Evolutionary conservation across 2,329 filamentous ascomycete species (phyloP), one percentile per base, ranked within the genome.

Genomic region (Pyrenophora seminiperda): DNA sequence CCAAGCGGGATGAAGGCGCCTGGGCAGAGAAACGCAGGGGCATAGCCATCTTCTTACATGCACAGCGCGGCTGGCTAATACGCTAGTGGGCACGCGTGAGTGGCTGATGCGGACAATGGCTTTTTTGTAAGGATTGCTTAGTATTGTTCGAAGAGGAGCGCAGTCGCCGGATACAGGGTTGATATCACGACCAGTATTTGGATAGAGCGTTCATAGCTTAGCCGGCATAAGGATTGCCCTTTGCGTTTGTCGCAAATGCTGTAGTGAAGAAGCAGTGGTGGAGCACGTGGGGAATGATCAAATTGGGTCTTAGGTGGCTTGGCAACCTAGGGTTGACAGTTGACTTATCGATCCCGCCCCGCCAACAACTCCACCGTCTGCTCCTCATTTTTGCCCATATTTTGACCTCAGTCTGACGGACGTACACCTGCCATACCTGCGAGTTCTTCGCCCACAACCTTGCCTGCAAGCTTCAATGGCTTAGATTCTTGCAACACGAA

Each of bases 401-500:
- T 42, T 42, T 10, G 9, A 42, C 19, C 19, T 42, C 30, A 73
- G 44, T 72, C 65, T 1, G 71, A 73, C 15, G 68, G 41, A n/a
- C 66, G 59, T 32, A 73, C 71, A 1, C 70, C 71, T 9, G 67
- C 61, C 67, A 73, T 73, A 19, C 63, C 70, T 3, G 65, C 63
- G 20, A 70, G 47, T n/a, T 69, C 59, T 54, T 73, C 71, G 9
- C 65, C 67, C 27, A 72, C 61, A 13, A 42, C 59, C 53, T 62
- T 33, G 3, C 68, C 70, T n/a, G 61, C 67, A 18, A 73, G 41
- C 22, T 62, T 62, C 41, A 73, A 50, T 10, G 70, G 67, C 61
- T 72, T 64, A 53, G 66, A 65, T 47, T 67, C 64, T 59, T 72
- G 68, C 44, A 74, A 48, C 42, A 74, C 67, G 40, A 71, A 74